Evolutionary conservation across 768 basidiomycete species (phyloP).

Genomic region (Calocybe indica): DNA sequence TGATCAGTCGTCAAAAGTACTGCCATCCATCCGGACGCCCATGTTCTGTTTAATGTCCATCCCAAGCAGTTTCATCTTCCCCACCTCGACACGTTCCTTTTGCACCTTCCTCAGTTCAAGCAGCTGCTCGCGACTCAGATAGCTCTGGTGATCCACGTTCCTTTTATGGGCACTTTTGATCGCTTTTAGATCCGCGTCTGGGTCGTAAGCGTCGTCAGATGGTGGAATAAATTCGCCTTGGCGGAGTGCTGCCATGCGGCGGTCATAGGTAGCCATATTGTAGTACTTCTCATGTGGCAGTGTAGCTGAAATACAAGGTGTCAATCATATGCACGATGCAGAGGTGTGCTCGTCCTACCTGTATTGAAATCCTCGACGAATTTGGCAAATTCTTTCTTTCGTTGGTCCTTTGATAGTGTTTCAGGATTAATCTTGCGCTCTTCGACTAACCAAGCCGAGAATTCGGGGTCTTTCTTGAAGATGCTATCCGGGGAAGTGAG

Average conservation of each 20-base stretch:
- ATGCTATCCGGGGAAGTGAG: constrained; percentile 42
- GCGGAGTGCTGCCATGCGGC: constrained; percentile 77
- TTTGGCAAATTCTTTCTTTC: constrained; percentile 76
- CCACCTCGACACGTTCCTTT: constrained; percentile 76
- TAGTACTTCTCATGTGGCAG: constrained; percentile 95
- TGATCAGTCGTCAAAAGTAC: constrained; percentile 42
- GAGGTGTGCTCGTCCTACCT: constrained; percentile 32
- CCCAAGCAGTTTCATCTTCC: constrained; percentile 80
- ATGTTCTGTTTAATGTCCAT: constrained; percentile 83
- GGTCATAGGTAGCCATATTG: constrained; percentile 80
- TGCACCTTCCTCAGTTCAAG: constrained; percentile 79
- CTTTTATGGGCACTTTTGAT: constrained; percentile 69
- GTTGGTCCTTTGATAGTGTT: constrained; percentile 78
- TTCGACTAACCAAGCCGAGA: constrained; percentile 89
- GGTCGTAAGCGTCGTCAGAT: constrained; percentile 69
- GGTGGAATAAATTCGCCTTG: constrained; percentile 80
- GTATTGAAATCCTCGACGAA: constrained; percentile 86
- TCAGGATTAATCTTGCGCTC: constrained; percentile 91
- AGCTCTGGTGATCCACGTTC: constrained; percentile 65
- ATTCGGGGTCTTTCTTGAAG: constrained; percentile 80
- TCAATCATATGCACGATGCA: neutral
- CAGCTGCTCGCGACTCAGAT: constrained; percentile 74
- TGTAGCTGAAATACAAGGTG: constrained; percentile 49
- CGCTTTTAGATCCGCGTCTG: constrained; percentile 78
- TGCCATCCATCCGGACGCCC: constrained; percentile 84